These are phyloP conservation scores for Acanthochlamys bracteata DNA, from an alignment of 106 monocot genomes.

Conservation along the genomic window DNA sequence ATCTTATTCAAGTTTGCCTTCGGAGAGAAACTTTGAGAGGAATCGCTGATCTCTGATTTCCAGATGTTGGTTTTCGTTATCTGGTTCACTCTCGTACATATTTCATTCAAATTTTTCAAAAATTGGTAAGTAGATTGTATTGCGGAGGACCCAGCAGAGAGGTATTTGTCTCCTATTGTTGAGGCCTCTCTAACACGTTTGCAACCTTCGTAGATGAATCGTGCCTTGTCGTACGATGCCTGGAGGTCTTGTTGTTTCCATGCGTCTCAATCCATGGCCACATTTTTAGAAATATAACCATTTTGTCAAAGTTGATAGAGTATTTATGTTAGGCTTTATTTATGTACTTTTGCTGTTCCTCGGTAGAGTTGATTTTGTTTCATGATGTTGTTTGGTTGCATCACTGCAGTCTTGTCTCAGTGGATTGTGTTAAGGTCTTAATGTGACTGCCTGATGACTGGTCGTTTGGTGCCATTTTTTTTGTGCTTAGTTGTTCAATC, in stretches of 20 bases:
- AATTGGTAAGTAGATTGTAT: neutral
- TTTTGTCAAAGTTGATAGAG: too few relatives aligned
- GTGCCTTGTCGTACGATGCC: slow-evolving; percentile 6
- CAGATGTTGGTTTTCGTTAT: neutral
- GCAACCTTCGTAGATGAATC: slow-evolving; percentile 21
- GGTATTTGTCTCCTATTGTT: slow-evolving; percentile 20
- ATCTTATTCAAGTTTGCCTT: slow-evolving; percentile 40
- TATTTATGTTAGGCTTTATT: too few relatives aligned
- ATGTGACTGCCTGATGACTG: too few relatives aligned
- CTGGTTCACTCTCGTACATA: neutral
- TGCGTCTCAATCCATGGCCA: slow-evolving; percentile 3
- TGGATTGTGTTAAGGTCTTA: too few relatives aligned
- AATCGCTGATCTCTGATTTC: neutral
- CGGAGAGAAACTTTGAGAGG: slow-evolving; percentile 7
- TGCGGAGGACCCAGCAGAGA: slow-evolving; percentile 38
- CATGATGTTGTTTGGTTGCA: too few relatives aligned
- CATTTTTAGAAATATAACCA: neutral
- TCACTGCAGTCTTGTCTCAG: too few relatives aligned
- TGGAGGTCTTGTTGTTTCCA: neutral
- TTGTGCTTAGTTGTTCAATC: too few relatives aligned
- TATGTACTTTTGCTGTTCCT: too few relatives aligned
- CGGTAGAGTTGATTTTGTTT: too few relatives aligned
- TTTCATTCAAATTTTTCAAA: neutral
- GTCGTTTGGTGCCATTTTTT: too few relatives aligned
- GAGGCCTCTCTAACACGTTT: slow-evolving; percentile 31